These are phyloP conservation scores for Venturia asperata DNA, from an alignment of 2,329 filamentous ascomycete genomes.

Conservation along the genomic window DNA sequence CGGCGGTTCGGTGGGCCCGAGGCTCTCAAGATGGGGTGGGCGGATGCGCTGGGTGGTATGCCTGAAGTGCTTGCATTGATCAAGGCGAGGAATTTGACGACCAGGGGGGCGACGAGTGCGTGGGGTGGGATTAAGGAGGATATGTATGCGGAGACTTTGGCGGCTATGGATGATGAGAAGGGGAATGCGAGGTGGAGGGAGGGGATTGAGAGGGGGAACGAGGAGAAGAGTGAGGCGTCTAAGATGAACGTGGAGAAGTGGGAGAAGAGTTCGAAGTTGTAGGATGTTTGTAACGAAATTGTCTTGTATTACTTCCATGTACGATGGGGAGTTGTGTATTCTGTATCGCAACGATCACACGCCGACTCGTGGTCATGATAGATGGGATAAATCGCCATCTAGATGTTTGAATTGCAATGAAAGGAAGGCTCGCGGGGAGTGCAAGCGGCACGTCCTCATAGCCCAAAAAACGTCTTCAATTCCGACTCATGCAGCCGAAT, in stretches of 20 bases:
- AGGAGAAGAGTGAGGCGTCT: not conserved
- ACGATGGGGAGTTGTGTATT: no score
- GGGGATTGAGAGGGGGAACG: slow-evolving; percentile 38
- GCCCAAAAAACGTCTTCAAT: no score
- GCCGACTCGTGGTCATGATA: no score
- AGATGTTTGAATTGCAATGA: no score
- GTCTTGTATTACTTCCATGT: no score
- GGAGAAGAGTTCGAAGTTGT: slow-evolving; percentile 35
- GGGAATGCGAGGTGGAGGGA: slow-evolving; percentile 38
- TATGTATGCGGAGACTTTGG: slow-evolving; percentile 58
- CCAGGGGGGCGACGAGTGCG: slow-evolving; percentile 57
- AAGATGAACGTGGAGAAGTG: slow-evolving; percentile 44
- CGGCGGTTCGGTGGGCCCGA: slow-evolving; percentile 57
- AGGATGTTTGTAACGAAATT: slow-evolving; percentile 28
- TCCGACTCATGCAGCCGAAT: no score
- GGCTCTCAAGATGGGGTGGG: slow-evolving; percentile 59
- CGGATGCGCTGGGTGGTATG: slow-evolving; percentile 60
- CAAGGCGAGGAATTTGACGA: slow-evolving; percentile 49
- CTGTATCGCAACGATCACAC: no score
- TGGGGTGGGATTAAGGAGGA: slow-evolving; percentile 68
- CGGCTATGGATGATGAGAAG: slow-evolving; percentile 44
- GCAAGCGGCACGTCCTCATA: no score
- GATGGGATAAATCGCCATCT: no score
- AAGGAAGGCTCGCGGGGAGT: no score
- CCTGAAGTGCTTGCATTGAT: slow-evolving; percentile 58